Evolutionary conservation across 1,284 basidiomycete species (phyloP), one percentile per base, ranked within the genome.

Genomic region (Crucibulum cyathiforme): DNA sequence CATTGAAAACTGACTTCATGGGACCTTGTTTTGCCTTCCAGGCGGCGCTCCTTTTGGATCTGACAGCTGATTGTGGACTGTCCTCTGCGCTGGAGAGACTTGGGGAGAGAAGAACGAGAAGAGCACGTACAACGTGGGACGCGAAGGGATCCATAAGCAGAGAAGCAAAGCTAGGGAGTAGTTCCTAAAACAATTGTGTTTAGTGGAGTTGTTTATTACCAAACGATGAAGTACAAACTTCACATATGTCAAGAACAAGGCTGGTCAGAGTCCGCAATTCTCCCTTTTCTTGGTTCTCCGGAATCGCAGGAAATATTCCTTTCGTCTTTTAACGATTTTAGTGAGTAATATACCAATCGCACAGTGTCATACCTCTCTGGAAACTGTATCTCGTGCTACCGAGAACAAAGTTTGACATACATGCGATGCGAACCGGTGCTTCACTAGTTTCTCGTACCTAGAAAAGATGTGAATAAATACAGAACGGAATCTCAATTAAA

Each of bases 361-460:
- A 19, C 24, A 8, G 48, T 37, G 50, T 43, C 64, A 31, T 60
- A 94, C 94, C 85, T 98, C 96, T 68, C 95, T 84, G 51, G 88
- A 84, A 31, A 96, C 77, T 0, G 94, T 95, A 49, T 90, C 85
- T n/a, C 77, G 78, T 0, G 89, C 88, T 7, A 94, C 84, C 5
- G 84, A 84, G 64, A 97, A 83, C 63, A 96, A 79, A 0, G 95
- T 97, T 74, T 98, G 95, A 64, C 91, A 90, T 8, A 97, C 95
- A 84, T 98, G 96, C 31, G 94, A 96, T 15, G 92, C 94, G 77
- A 95, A 96, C 24, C 95, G 86, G 71, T 98, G 93, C 67, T 82
- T 86, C 39, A 88, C 80, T 15, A 97, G 81, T 46, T 81, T 72
- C 62, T 87, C 87, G 65, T 88, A 93, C 15, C 92, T 93, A 58